A percentile compares a stretch with the other conserved stretches of the same genome.
These are phyloP conservation scores for Citeromyces nyonsensis DNA, from an alignment of 805 yeast genomes.

Conservation along the genomic window DNA sequence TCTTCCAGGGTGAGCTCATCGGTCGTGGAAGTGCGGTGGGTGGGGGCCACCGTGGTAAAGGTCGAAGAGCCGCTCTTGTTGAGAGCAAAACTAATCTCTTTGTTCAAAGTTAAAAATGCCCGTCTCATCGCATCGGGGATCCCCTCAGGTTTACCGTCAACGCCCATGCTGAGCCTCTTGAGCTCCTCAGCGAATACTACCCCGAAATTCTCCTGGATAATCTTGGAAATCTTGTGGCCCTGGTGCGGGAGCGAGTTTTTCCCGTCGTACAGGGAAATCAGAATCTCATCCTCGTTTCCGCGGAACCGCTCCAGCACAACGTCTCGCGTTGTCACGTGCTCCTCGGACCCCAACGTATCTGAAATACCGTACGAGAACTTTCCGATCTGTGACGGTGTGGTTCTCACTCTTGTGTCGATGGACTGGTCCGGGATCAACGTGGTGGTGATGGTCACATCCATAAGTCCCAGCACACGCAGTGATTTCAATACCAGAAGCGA, in stretches of 20 bases:
- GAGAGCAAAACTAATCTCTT: conserved; percentile 57
- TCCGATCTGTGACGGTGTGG: conserved; percentile 70
- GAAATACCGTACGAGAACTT: conserved; percentile 82
- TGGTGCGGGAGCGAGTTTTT: conserved; percentile 35
- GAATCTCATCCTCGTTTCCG: conserved; percentile 68
- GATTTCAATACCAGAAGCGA: conserved; percentile 46
- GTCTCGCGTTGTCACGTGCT: conserved; percentile 61
- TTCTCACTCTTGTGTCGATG: conserved; percentile 71
- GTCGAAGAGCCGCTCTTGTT: conserved; percentile 24
- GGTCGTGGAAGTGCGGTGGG: conserved; percentile 31
- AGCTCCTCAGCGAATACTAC: conserved; percentile 57
- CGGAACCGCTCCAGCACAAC: conserved; percentile 77
- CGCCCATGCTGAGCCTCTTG: conserved; percentile 7
- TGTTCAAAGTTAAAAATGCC: conserved; percentile 66
- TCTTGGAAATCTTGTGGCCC: conserved; percentile 55
- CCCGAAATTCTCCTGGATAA: conserved; percentile 60
- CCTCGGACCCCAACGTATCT: conserved; percentile 62
- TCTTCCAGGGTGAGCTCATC: conserved; percentile 52
- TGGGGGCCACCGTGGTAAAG: conserved; percentile 26
- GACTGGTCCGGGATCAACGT: conserved; percentile 82
- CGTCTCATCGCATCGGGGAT: conserved; percentile 67
- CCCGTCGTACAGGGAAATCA: conserved; percentile 81
- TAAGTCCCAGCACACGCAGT: conserved; percentile 64
- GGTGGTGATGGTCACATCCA: conserved; percentile 90
- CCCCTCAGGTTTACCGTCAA: conserved; percentile 17